A percentile compares a stretch with the other conserved stretches of the same genome.
Conservation (phyloP, 1,284 basidiomycete species). For the Vanrija pseudolonga region DNA sequence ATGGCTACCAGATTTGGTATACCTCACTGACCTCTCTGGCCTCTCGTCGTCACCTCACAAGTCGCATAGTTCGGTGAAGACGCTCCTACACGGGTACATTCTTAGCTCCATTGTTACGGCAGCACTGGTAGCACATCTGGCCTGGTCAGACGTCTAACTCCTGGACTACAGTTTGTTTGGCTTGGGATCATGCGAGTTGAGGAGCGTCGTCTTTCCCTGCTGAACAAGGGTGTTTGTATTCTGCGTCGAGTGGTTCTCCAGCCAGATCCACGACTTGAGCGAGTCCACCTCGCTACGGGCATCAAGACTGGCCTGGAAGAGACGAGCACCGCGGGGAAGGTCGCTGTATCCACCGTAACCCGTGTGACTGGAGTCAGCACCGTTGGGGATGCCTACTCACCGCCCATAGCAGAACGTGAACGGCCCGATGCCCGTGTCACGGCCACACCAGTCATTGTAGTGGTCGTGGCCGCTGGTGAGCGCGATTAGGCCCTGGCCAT, state of each 20-base stretch:
- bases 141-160: too few relatives aligned
- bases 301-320: not conserved
- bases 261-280: constrained; percentile 3
- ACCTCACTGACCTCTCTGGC: too few relatives aligned
- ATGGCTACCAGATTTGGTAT: too few relatives aligned
- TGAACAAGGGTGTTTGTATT: constrained; percentile 7
- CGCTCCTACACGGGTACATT: too few relatives aligned
- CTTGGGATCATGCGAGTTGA: constrained; percentile 1
- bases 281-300: not conserved
- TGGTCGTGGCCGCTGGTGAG: constrained; percentile 26
- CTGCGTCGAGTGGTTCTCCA: constrained; percentile 5
- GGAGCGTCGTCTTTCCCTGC: not conserved
- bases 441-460: constrained; percentile 24
- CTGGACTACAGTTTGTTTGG: too few relatives aligned
- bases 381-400: not conserved
- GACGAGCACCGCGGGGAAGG: constrained; percentile 5
- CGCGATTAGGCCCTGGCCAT: constrained; percentile 3
- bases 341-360: constrained; percentile 12
- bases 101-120: too few relatives aligned
- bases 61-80: too few relatives aligned
- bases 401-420: constrained; percentile 10
- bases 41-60: too few relatives aligned
- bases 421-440: constrained; percentile 4
- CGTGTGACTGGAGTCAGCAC: constrained; percentile 5
- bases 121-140: too few relatives aligned